Base-by-base conservation (phyloP, 192 early-diverging fungal genomes). In the Coemansia biformis region DNA sequence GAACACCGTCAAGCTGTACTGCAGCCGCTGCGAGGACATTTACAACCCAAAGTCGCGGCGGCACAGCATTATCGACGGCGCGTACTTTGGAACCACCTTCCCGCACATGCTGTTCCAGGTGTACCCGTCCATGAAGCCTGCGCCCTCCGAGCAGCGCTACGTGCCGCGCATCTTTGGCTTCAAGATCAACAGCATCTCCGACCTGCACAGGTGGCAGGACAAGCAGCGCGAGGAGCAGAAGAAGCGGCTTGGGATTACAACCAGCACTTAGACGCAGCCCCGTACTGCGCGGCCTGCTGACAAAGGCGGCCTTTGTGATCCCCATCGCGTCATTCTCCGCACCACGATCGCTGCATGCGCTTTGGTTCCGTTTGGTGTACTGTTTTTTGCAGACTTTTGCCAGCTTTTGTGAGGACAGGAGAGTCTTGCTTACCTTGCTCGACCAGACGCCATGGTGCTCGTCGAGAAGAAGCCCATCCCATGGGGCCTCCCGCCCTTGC, bases 81-180 rank as follows among this genome's bases (percentile, higher is more conserved):
- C 96, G 4, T 94, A 94, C 54, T 99, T 93, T 72, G 92, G 93
- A 9, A 95, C 91, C 21, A 89, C 87, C 18, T 87, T 99, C 67
- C 94, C 94, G 32, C 93, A 97, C 57, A 89, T 97, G 81, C 67
- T 99, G 30, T 81, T 99, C 57, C 91, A 95, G 75, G 84, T 86
- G 31, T 92, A 93, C 59, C 87, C 91, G 29, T 76, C 81, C 41
- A 73, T 91, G 28, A 63, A 87, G 44, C 93, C 92, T 8, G 69
- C 78, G 4, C 88, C 89, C 54, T 73, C 76, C 16, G 78, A 76
- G 17, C 90, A 91, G 46, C 83, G 91, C 37, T 74, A 74, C 40
- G 81, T 92, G 32, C 96, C 96, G n/a, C 82, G 81, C 35, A 96
- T 99, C 38, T 99, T 99, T 82, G 96, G 96, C 8, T 99, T 99